Percentiles rank a stretch among this genome's conserved stretches.
phyloP scores from a whole-genome alignment of 1,139 yeast species.

The Geotrichum candidum region DNA sequence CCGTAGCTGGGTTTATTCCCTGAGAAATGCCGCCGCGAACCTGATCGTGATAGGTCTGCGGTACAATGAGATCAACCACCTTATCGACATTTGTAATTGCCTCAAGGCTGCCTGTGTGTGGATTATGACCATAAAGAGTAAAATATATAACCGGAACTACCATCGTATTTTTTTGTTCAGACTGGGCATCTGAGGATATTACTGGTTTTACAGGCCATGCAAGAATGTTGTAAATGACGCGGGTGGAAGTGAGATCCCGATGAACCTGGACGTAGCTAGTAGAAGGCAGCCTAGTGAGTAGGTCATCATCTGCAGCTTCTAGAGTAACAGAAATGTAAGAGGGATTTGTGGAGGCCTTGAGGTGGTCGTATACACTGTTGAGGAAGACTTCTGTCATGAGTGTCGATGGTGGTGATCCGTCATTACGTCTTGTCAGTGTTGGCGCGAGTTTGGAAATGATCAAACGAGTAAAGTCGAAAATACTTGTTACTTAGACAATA shows the following conservation, averaged over 20 bases:
- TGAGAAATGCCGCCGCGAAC: slow-evolving; percentile 24
- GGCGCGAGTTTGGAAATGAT: background rate
- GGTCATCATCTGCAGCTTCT: background rate
- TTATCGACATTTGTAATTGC: slow-evolving; percentile 21
- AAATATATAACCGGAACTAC: slow-evolving; percentile 33
- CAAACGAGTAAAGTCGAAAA: background rate
- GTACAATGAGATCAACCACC: slow-evolving; percentile 20
- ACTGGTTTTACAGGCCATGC: slow-evolving; percentile 29
- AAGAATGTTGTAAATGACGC: slow-evolving; percentile 23
- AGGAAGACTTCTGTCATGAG: background rate
- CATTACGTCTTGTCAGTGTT: background rate
- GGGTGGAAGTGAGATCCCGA: background rate
- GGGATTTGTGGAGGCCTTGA: background rate
- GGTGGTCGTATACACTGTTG: background rate
- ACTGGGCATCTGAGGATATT: slow-evolving; percentile 12
- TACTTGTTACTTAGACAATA: background rate
- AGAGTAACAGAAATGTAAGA: background rate
- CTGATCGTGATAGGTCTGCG: slow-evolving; percentile 8
- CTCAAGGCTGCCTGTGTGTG: background rate
- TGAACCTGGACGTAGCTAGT: slow-evolving; percentile 7
- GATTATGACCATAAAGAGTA: slow-evolving; percentile 19
- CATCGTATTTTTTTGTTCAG: background rate
- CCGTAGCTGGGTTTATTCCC: slow-evolving; percentile 34
- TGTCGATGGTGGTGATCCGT: background rate
- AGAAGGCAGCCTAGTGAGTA: background rate